A percentile compares a stretch with the other conserved stretches of the same genome.
These are phyloP conservation scores for Hortaea sp. DNA, from an alignment of 2,329 filamentous ascomycete genomes.

Conservation along the genomic window DNA sequence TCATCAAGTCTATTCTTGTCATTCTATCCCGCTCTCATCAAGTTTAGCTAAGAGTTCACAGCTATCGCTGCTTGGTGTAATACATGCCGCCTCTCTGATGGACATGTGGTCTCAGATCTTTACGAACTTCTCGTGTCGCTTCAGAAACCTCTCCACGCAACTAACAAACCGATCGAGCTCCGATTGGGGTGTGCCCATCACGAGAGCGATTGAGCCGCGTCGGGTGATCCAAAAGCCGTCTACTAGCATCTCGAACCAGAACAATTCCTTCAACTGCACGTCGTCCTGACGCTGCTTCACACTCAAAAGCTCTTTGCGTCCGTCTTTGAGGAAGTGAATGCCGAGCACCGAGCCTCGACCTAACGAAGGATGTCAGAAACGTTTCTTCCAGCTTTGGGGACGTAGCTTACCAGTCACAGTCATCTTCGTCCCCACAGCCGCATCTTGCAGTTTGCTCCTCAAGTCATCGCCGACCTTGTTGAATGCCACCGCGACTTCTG, in stretches of 20 bases:
- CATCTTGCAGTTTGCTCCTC: slow-evolving; percentile 16
- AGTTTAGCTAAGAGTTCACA: too few species aligned
- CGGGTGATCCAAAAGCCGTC: slow-evolving; percentile 28
- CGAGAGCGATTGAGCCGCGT: slow-evolving; percentile 27
- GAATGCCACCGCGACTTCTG: slow-evolving; percentile 20
- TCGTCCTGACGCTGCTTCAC: slow-evolving; percentile 14
- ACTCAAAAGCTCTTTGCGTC: slow-evolving; percentile 16
- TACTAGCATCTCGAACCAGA: slow-evolving; percentile 30
- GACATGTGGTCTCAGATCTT: background rate
- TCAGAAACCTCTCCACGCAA: background rate
- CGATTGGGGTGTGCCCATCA: slow-evolving; percentile 23
- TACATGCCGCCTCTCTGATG: too few species aligned
- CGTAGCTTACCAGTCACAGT: slow-evolving; percentile 17
- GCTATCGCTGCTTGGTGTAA: too few species aligned
- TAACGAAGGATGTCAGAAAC: too few species aligned
- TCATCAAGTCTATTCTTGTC: too few species aligned
- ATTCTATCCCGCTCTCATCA: too few species aligned
- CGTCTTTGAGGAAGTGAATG: slow-evolving; percentile 25
- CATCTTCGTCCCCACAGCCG: slow-evolving; percentile 25
- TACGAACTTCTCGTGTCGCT: background rate
- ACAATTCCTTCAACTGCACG: slow-evolving; percentile 22
- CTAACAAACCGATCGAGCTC: slow-evolving; percentile 26
- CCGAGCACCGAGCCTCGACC: slow-evolving; percentile 28
- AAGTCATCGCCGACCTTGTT: slow-evolving; percentile 26
- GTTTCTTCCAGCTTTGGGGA: too few species aligned